Percentiles rank a stretch among this genome's conserved stretches.
These are phyloP conservation scores for Fusarium citri DNA, from an alignment of 2,329 filamentous ascomycete genomes.

Conservation along the genomic window DNA sequence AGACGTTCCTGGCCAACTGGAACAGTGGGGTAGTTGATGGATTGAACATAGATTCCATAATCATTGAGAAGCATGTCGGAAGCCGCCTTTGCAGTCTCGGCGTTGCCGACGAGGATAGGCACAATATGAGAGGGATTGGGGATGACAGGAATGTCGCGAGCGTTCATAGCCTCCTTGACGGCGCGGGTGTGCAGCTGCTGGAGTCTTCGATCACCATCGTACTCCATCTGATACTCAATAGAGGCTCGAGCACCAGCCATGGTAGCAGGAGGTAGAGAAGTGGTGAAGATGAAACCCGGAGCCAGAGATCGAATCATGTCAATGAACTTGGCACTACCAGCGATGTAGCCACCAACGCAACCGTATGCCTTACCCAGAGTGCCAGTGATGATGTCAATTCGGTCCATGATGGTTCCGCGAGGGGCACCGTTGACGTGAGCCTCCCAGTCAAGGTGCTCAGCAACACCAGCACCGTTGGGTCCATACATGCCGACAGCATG, in stretches of 20 bases:
- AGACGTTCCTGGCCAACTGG: conserved; percentile 97
- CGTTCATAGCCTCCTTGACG: conserved; percentile 85
- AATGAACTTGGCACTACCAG: conserved; percentile 85
- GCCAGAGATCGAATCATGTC: conserved; percentile 95
- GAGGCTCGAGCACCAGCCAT: conserved; percentile 94
- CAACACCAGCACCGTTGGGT: conserved; percentile 92
- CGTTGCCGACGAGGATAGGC: conserved; percentile 92
- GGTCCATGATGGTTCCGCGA: conserved; percentile 89
- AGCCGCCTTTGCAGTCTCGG: conserved; percentile 89
- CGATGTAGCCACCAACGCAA: conserved; percentile 97
- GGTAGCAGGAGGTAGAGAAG: conserved; percentile 91
- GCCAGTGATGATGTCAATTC: conserved; percentile 96
- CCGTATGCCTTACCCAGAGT: conserved; percentile 98
- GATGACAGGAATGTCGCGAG: conserved; percentile 91
- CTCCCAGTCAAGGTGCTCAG: conserved; percentile 96
- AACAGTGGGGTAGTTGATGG: conserved; percentile 98
- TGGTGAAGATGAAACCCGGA: conserved; percentile 98
- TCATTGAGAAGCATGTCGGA: conserved; percentile 92
- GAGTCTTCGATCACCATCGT: conserved; percentile 86
- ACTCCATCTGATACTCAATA: conserved; percentile 91
- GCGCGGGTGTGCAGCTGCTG: conserved; percentile 97
- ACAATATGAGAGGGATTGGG: conserved; percentile 98
- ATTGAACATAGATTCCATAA: conserved; percentile 96
- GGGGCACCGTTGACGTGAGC: conserved; percentile 80
- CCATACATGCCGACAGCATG: conserved; percentile 99